phyloP scores from a whole-genome alignment of 257 asterid genomes.

The Plectranthus barbatus region DNA sequence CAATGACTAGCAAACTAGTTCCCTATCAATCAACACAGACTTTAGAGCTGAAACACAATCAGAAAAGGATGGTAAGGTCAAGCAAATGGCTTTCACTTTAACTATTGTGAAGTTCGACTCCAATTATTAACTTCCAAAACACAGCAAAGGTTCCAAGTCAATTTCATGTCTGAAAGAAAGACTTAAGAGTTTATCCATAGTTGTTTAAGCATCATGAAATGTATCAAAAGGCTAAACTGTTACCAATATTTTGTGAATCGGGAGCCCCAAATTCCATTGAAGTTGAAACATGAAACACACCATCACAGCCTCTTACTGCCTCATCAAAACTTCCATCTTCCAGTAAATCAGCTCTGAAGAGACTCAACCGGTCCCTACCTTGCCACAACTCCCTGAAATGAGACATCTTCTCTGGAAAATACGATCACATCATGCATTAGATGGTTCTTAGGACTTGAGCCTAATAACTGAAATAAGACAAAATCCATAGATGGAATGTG shows the following conservation, averaged over 20 bases:
- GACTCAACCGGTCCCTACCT: conserved; percentile 38
- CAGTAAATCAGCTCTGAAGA: conserved; percentile 60
- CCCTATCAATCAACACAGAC: no score
- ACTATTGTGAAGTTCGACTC: no score
- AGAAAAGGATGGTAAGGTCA: no score
- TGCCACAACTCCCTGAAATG: conserved; percentile 39
- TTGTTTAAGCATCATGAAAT: no score
- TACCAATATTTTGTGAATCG: conserved; percentile 40
- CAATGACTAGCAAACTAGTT: no score
- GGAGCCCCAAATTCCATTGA: conserved; percentile 66
- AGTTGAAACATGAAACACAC: conserved; percentile 86
- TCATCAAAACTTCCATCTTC: conserved; percentile 87
- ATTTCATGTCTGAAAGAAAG: background rate
- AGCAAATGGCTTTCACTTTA: no score
- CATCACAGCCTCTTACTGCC: conserved; percentile 66
- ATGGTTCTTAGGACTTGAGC: background rate
- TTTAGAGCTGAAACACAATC: no score
- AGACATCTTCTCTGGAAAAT: conserved; percentile 49
- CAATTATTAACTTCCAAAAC: background rate
- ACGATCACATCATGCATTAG: background rate
- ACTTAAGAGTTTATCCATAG: no score
- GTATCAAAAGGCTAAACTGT: no score
- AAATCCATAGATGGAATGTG: no score
- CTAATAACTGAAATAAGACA: background rate
- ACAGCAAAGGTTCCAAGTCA: background rate